Conservation (phyloP, 2,329 filamentous ascomycete species). For the Arthrinium puccinioides region DNA sequence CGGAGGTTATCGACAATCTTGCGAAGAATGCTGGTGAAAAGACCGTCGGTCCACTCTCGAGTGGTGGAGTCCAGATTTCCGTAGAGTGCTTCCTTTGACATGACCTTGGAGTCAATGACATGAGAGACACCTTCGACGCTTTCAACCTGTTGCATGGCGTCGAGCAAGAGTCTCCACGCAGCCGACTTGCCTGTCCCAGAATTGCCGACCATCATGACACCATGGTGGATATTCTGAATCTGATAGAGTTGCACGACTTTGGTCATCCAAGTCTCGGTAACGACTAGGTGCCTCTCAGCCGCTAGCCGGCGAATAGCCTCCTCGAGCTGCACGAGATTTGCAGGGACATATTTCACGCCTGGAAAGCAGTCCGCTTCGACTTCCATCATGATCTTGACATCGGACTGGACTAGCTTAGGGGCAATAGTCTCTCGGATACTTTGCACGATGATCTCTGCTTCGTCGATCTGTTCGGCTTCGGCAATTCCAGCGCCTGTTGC, state of each 20-base stretch:
- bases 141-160: conserved; percentile 86
- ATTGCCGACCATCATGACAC: conserved; percentile 99
- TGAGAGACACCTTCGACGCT: conserved; percentile 90
- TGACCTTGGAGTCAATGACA: conserved; percentile 98
- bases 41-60: conserved; percentile 95
- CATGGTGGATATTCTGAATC: conserved; percentile 95
- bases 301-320: conserved; percentile 78
- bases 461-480: conserved; percentile 65
- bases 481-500: conserved; percentile 47
- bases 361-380: conserved; percentile 88
- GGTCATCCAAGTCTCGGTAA: conserved; percentile 93
- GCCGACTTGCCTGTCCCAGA: conserved; percentile 97
- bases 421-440: conserved; percentile 98
- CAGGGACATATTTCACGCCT: conserved; percentile 85
- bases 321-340: conserved; percentile 73
- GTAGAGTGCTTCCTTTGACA: conserved; percentile 98
- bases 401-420: conserved; percentile 87
- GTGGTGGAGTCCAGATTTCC: conserved; percentile 95
- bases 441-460: conserved; percentile 97
- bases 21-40: conserved; percentile 94
- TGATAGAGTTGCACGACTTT: conserved; percentile 97
- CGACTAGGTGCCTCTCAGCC: conserved; percentile 75
- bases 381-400: conserved; percentile 79
- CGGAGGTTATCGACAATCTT: conserved; percentile 99
- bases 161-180: conserved; percentile 86